Base-by-base conservation (phyloP, 2,329 filamentous ascomycete species). In the Sphaerulina vaccinii region DNA sequence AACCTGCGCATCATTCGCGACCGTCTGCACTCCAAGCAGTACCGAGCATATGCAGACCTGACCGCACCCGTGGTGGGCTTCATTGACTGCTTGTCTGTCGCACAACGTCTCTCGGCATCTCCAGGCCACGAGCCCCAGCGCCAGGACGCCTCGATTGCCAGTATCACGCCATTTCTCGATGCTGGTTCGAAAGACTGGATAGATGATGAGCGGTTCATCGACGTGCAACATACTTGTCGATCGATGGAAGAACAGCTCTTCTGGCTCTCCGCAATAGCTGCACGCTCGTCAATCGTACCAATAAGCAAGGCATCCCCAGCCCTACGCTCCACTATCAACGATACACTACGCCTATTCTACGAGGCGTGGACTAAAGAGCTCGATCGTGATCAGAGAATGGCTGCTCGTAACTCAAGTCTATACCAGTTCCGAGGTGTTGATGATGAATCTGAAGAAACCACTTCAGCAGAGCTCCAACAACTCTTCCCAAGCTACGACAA, bases 41-140 rank as follows among this genome's bases (percentile, higher is more conserved):
- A 90, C 65, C 80, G 84, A 33, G 83, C 84, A 11, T 97, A 96
- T 63, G 88, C 90, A 55, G 93, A 99, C 65, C 82, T 97, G 61
- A 88, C 87, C 0, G 77, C 81, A 38, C 91, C 90, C 3, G 79
- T 90, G 9, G 78, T 90, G 38, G 88, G 87, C 46, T 87, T 96
- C 57, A 75, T 97, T 37, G 83, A 87, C 52, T 88, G 88, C 60
- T 74, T 97, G 8, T 82, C 60, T 7, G 49, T 65, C 5, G 55
- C 58, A 6, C 55, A 55, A 13, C 37, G 53, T 21, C 51, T 68
- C 2, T 41, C 53, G 3, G 15, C 35, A 38, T 41, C 46, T 42
- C 8, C 32, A 38, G 5, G 4, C 18, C 15, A 18, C 18, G 29
- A 51, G 7, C 15, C 16, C 22, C 23, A 33, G 11, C 11, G 15